Evolutionary conservation across 129 eudicot genomes (phyloP), one percentile per base, ranked within the genome.

Genomic region (Tagetes erecta): DNA sequence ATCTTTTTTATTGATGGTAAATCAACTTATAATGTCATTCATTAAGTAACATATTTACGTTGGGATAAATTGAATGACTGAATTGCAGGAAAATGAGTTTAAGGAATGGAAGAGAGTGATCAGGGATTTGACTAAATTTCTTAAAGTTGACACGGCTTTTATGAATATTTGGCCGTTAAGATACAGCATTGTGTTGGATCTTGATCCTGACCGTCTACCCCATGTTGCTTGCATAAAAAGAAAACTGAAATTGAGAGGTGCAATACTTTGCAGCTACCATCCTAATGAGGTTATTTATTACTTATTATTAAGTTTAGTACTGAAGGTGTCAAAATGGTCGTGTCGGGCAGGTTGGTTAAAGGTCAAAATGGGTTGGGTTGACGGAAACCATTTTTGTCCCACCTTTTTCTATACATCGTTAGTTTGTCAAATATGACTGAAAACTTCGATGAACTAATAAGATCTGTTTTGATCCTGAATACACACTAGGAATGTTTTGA

Each of bases 141-240:
- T 88, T 71, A 88, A 88, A 83, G 97, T 87, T 46, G 98, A 93
- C 83, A 83, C 98, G 35, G 76, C 82, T 77, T 90, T 88, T 86
- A 81, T 93, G 91, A 93, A 93, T 80, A 65, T 83, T 66, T 87
- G 96, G 80, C 98, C 98, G 81, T 69, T 90, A 85, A 90, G 98
- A 82, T 93, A 93, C 71, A 93, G 97, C 78, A 88, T 88, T 14
- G 83, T 79, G 14, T 80, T 93, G 74, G 98, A 93, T 80, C 88
- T 79, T 68, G 88, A 86, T 80, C 92, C 98, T 13, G 95, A 93
- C 66, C 59, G 65, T 73, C 65, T 93, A 40, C 96, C 89, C 45
- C 81, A 81, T 81, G 87, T 81, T 76, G 53, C 58, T 53, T 80
- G 80, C 57, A 84, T 78, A 36, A 83, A 83, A 67, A 84, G 93